Evolutionary conservation across 306 rosid species (phyloP), one percentile per base, ranked within the genome.

Genomic region (Delonix regia): DNA sequence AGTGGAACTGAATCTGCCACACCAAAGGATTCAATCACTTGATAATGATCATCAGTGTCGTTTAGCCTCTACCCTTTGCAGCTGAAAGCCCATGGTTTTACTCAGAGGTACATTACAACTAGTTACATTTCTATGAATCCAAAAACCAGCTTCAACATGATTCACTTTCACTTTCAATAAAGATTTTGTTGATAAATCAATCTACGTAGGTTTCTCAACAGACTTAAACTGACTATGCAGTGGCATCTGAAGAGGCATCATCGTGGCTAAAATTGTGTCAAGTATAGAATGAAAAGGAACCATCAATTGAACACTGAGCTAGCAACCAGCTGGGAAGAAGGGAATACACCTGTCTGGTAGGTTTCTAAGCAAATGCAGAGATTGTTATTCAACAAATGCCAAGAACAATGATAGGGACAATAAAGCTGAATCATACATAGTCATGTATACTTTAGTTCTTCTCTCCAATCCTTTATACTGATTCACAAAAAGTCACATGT

Each of bases 1-100:
- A 83, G 81, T 48, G 61, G 75, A 81, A 9, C 75, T 57, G 67
- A 76, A 67, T 68, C 73, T 64, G 61, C 64, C 62, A 11, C 19
- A 3, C 16, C 80, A 57, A 79, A 56, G 75, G 61, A n/a, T 61
- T 71, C 85, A 63, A 10, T 56, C 34, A 56, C 62, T 74, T 30
- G 60, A 65, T 16, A 68, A 71, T 24, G 75, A 38, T 38, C 8
- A n/a, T 7, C 24, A 68, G 47, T 74, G 53, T 64, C 71, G 71
- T 76, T 67, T 70, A 67, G 62, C 51, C 44, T 53, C 78, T 67
- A 62, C 36, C 42, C 59, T 74, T 30, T 10, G 15, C 71, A 73
- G 75, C 52, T 51, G 78, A 88, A 79, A 75, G 49, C 41, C 48
- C 56, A 62, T 22, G 81, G 65, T 42, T 71, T 80, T 62, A 39